Conservation (phyloP, 2,329 filamentous ascomycete species). For the Cladophialophora yegresii region DNA sequence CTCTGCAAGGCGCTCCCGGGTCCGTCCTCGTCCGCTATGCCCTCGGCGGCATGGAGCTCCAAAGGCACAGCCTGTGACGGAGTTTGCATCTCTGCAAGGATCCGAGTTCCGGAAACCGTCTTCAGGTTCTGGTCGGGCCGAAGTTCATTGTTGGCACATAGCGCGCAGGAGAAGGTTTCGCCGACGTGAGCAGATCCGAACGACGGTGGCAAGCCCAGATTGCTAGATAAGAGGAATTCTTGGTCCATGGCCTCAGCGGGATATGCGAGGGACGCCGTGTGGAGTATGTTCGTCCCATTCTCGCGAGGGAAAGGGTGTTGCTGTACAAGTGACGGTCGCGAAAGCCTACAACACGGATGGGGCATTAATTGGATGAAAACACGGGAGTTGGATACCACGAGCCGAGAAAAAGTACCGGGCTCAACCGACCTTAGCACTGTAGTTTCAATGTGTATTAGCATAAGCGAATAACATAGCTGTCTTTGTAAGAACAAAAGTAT, state of each 20-base stretch:
- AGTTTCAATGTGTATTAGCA: conserved; percentile 18
- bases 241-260: conserved; percentile 53
- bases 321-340: conserved; percentile 60
- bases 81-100: conserved; percentile 94
- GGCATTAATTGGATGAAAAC: conserved; percentile 11
- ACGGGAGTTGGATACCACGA: neutral
- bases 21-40: conserved; percentile 18
- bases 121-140: conserved; percentile 44
- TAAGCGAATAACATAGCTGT: conserved; percentile 5
- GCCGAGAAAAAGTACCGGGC: neutral
- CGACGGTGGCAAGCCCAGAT: conserved; percentile 80
- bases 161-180: conserved; percentile 89
- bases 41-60: conserved; percentile 47
- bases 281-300: conserved; percentile 52
- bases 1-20: conserved; percentile 73
- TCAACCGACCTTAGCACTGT: conserved; percentile 57
- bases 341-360: conserved; percentile 61
- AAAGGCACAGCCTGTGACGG: conserved; percentile 72
- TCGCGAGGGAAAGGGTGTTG: conserved; percentile 50
- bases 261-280: conserved; percentile 74
- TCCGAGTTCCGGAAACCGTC: conserved; percentile 71
- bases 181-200: conserved; percentile 96
- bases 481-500: conserved; percentile 23
- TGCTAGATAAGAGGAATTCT: conserved; percentile 54
- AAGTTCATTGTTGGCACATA: conserved; percentile 92